phyloP scores from a whole-genome alignment of 441 rosid species.

The California macrophylla region DNA sequence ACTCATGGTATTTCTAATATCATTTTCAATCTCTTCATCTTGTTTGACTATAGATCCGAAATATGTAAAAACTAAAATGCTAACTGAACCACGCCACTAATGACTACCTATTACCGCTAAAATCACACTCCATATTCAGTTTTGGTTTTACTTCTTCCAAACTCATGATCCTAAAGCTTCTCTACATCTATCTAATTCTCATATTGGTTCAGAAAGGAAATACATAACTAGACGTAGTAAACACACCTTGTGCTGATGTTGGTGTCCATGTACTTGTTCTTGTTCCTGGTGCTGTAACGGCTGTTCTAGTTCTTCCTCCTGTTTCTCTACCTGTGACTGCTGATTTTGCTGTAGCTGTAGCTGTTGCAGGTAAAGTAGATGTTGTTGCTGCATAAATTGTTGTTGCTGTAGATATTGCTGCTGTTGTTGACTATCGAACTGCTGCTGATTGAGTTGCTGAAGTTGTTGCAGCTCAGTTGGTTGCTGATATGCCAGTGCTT shows the following conservation, averaged over 20 bases:
- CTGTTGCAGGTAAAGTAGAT: constrained; percentile 19
- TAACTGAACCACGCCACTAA: background rate
- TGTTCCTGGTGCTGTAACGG: background rate
- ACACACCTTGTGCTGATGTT: background rate
- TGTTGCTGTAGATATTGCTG: constrained; percentile 24
- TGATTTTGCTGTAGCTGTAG: constrained; percentile 7
- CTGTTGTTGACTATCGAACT: constrained; percentile 4
- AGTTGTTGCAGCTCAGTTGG: constrained; percentile 20
- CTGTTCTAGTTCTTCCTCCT: background rate
- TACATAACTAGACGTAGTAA: background rate
- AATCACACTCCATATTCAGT: background rate
- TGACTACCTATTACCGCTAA: background rate
- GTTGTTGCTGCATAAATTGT: constrained; percentile 18
- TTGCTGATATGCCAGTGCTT: constrained; percentile 23
- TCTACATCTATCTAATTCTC: background rate
- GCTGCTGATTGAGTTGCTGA: constrained; percentile 24
- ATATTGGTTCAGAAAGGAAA: background rate
- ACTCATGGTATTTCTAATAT: no score
- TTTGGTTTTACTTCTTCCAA: background rate
- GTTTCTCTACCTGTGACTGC: constrained; percentile 6
- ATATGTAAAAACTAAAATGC: no score
- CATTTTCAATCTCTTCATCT: no score
- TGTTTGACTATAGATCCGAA: no score
- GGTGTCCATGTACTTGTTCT: constrained; percentile 19
- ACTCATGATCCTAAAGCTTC: background rate